phyloP scores from a whole-genome alignment of 208 protist species.

The Porcisia hertigi region DNA sequence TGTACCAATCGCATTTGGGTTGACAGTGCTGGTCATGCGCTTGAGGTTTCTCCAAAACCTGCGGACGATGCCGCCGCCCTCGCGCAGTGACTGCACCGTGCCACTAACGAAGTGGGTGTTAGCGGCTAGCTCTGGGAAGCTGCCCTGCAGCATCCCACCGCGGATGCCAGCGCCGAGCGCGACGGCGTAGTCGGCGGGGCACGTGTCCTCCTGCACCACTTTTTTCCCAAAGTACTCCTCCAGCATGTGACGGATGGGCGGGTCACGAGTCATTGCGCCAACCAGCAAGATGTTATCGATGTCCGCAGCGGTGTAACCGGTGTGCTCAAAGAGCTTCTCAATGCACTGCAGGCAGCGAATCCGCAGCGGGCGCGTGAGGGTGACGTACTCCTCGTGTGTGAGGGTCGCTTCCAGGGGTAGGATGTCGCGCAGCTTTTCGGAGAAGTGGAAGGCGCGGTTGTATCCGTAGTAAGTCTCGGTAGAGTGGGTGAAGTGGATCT shows the following conservation, averaged over 20 bases:
- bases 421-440: slow-evolving; percentile 77
- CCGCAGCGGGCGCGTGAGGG: slow-evolving; percentile 78
- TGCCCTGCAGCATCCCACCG: slow-evolving; percentile 86
- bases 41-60: slow-evolving; percentile 31
- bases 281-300: slow-evolving; percentile 89
- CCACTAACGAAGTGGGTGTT: slow-evolving; percentile 84
- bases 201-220: slow-evolving; percentile 61
- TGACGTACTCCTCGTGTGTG: slow-evolving; percentile 84
- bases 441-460: slow-evolving; percentile 91
- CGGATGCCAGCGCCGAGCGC: slow-evolving; percentile 84
- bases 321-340: slow-evolving; percentile 74
- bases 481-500: slow-evolving; percentile 91
- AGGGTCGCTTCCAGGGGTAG: slow-evolving; percentile 87
- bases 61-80: slow-evolving; percentile 49
- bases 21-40: slow-evolving; percentile 36
- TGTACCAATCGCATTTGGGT: slow-evolving; percentile 88
- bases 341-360: slow-evolving; percentile 82
- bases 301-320: slow-evolving; percentile 51
- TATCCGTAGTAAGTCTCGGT: slow-evolving; percentile 90
- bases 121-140: slow-evolving; percentile 66
- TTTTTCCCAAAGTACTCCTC: slow-evolving; percentile 81
- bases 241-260: slow-evolving; percentile 84
- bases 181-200: slow-evolving; percentile 90
- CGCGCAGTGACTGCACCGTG: slow-evolving; percentile 71
- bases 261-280: slow-evolving; percentile 91